Evolutionary conservation across 75 land plant genomes (phyloP).

Genomic region (Cupressus sempervirens): DNA sequence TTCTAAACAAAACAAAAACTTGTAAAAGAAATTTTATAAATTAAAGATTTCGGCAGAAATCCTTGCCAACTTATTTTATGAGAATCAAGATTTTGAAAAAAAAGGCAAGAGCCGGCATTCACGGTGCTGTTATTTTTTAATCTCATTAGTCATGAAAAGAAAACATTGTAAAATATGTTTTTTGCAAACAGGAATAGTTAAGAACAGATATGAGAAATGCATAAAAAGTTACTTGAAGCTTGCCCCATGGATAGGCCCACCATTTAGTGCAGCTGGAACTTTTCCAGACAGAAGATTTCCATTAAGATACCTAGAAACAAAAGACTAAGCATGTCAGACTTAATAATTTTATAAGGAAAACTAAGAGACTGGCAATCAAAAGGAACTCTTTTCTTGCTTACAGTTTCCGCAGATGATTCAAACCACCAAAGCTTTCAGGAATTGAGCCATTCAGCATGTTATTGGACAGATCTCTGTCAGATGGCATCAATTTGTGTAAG

Average conservation of each 20-base stretch:
- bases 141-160: conserved; percentile 7
- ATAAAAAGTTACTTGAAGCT: conserved; percentile 77
- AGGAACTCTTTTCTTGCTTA: conserved; percentile 31
- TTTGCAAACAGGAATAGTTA: not conserved
- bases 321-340: not conserved
- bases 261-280: conserved; percentile 79
- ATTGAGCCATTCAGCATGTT: conserved; percentile 85
- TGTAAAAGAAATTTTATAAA: too few species aligned
- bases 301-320: conserved; percentile 68
- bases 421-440: conserved; percentile 81
- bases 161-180: not conserved
- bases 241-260: conserved; percentile 82
- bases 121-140: not conserved
- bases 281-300: conserved; percentile 78
- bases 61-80: not conserved
- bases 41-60: not conserved
- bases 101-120: not conserved
- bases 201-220: not conserved
- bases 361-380: not conserved
- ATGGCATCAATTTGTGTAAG: not conserved
- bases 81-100: not conserved
- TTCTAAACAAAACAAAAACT: not conserved
- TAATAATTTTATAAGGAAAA: conserved; percentile 10
- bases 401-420: conserved; percentile 57
- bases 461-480: conserved; percentile 81